Percentiles rank a stretch among this genome's conserved stretches.
Conservation (phyloP, 1,284 basidiomycete genomes). For the Apiotrichum porosum region DNA sequence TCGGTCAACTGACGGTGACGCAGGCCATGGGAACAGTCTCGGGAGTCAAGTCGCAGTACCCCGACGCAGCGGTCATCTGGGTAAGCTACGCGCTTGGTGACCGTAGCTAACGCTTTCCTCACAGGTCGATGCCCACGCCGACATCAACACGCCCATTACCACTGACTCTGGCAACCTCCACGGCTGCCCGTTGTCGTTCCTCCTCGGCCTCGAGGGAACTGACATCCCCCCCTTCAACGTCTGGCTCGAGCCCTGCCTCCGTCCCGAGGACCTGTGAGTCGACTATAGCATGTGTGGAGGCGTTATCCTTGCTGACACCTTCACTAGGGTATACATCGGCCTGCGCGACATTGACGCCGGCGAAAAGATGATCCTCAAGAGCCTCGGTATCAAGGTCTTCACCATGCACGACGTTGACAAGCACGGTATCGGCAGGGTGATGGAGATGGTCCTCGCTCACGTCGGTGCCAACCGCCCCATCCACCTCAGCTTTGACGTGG, state of each 20-base stretch:
- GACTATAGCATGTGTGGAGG: neutral
- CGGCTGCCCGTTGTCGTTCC: conserved; percentile 96
- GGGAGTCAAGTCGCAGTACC: conserved; percentile 51
- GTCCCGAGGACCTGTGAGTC: conserved; percentile 55
- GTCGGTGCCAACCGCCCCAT: conserved; percentile 87
- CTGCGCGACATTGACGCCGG: conserved; percentile 87
- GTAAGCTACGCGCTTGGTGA: conserved; percentile 27
- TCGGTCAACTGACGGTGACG: no score
- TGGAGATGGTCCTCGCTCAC: conserved; percentile 92
- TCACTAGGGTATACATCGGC: conserved; percentile 68
- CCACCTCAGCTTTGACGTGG: conserved; percentile 95
- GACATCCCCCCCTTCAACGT: conserved; percentile 57
- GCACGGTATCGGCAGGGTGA: conserved; percentile 89
- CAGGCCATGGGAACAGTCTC: conserved; percentile 78
- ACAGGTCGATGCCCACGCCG: conserved; percentile 78
- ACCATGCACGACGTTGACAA: conserved; percentile 98
- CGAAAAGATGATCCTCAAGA: conserved; percentile 81
- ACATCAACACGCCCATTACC: conserved; percentile 87
- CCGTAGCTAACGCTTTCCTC: neutral
- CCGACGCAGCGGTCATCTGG: conserved; percentile 82
- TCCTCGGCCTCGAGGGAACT: conserved; percentile 64
- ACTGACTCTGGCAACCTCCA: conserved; percentile 93
- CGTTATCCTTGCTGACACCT: neutral
- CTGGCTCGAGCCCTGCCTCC: conserved; percentile 75
- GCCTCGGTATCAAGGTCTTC: conserved; percentile 87